These are phyloP conservation scores for Endocalyx cinctus DNA, from an alignment of 2,329 filamentous ascomycete genomes.

Conservation along the genomic window DNA sequence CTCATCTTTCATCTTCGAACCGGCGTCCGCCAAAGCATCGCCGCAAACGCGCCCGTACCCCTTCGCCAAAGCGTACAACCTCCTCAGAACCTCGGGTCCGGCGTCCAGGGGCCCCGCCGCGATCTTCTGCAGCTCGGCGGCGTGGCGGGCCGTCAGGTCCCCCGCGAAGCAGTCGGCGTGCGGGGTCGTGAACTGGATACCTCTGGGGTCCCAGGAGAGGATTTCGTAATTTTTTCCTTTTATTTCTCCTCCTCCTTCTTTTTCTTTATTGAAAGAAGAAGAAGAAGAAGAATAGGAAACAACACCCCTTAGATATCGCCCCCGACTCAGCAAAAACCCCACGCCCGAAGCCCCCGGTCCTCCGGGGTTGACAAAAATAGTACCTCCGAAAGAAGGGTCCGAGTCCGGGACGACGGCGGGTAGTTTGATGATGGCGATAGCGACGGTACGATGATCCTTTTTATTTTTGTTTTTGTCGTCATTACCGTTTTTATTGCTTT, in stretches of 20 bases:
- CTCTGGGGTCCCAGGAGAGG: neutral
- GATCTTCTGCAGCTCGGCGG: neutral
- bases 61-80: neutral
- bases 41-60: neutral
- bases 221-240: neutral
- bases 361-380: conserved; percentile 41
- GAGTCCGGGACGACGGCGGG: conserved; percentile 33
- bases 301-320: too few species aligned
- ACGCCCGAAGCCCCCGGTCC: conserved; percentile 3
- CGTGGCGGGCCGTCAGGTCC: neutral
- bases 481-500: too few species aligned
- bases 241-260: neutral
- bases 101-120: neutral
- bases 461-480: conserved; percentile 16
- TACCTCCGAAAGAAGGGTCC: conserved; percentile 36
- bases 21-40: conserved; percentile 12
- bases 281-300: too few species aligned
- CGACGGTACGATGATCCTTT: conserved; percentile 25
- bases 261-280: neutral
- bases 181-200: neutral
- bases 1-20: conserved; percentile 22
- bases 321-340: neutral
- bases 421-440: conserved; percentile 37
- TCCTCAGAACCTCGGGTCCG: neutral
- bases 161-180: neutral